A percentile compares a stretch with the other conserved stretches of the same genome.
These are phyloP conservation scores for Metarhizium robertsii DNA, from an alignment of 2,329 filamentous ascomycete genomes.

Conservation along the genomic window DNA sequence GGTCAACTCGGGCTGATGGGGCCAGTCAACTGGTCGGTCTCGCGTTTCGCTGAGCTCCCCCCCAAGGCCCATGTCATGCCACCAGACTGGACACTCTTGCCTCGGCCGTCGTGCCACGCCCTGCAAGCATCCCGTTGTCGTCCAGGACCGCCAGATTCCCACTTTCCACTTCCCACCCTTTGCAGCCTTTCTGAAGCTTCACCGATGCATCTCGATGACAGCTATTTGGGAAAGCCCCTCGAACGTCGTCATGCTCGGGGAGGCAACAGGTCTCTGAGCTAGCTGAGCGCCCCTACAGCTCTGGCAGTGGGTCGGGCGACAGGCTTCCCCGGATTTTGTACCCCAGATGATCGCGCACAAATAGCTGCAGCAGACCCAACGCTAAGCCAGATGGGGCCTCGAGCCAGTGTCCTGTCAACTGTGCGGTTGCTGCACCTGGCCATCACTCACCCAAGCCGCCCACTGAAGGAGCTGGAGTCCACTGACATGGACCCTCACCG, in stretches of 20 bases:
- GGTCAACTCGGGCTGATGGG: too few species aligned
- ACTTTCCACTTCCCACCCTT: background rate
- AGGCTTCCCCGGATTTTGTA: conserved; percentile 17
- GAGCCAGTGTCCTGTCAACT: background rate
- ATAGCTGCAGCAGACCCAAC: conserved; percentile 8
- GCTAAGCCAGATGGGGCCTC: background rate
- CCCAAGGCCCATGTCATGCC: background rate
- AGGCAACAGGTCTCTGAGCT: background rate
- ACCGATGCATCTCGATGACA: background rate
- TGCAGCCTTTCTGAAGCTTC: background rate
- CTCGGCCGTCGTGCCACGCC: background rate
- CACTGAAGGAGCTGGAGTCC: too few species aligned
- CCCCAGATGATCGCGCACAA: conserved; percentile 11
- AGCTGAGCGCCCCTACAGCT: background rate
- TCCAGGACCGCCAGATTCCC: background rate
- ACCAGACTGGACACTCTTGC: too few species aligned
- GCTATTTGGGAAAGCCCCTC: background rate
- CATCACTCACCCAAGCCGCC: background rate
- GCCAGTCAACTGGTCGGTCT: too few species aligned
- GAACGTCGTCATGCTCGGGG: background rate
- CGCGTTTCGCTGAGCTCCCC: background rate
- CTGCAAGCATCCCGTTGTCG: background rate
- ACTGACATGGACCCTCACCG: too few species aligned
- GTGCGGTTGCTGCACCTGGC: too few species aligned
- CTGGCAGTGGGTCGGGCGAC: conserved; percentile 11